phyloP scores from a whole-genome alignment of 2,329 filamentous ascomycete genomes.

The Arthroderma uncinatum region DNA sequence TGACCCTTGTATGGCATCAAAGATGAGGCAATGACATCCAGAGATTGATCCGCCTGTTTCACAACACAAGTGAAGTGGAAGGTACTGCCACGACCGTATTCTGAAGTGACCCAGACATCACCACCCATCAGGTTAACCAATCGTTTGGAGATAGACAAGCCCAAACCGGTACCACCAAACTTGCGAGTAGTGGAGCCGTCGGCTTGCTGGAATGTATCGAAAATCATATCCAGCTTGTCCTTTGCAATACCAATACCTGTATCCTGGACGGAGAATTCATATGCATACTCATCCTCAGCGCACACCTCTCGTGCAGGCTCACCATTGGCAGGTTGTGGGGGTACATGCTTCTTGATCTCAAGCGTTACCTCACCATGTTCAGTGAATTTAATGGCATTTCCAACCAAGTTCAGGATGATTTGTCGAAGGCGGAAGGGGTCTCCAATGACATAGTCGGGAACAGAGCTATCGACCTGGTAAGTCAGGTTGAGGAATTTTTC shows the following conservation, averaged over 20 bases:
- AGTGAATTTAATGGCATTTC: slow-evolving; percentile 98
- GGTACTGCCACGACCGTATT: slow-evolving; percentile 79
- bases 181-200: slow-evolving; percentile 93
- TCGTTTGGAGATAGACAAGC: slow-evolving; percentile 87
- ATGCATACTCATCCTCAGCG: slow-evolving; percentile 67
- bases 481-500: slow-evolving; percentile 88
- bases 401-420: slow-evolving; percentile 92
- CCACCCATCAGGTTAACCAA: slow-evolving; percentile 94
- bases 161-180: slow-evolving; percentile 88
- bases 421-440: slow-evolving; percentile 94
- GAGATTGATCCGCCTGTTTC: slow-evolving; percentile 67
- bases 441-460: slow-evolving; percentile 89
- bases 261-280: slow-evolving; percentile 91
- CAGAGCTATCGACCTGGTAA: slow-evolving; percentile 84
- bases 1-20: slow-evolving; percentile 85
- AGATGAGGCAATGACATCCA: slow-evolving; percentile 61
- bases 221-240: slow-evolving; percentile 93
- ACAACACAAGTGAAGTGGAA: slow-evolving; percentile 97
- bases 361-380: slow-evolving; percentile 93
- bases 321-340: slow-evolving; percentile 27
- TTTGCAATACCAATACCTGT: slow-evolving; percentile 93
- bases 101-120: slow-evolving; percentile 89
- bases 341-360: slow-evolving; percentile 47
- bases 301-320: slow-evolving; percentile 55
- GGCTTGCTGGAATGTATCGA: slow-evolving; percentile 97